These are phyloP conservation scores for Fusarium temperatum DNA, from an alignment of 2,329 filamentous ascomycete genomes.

Conservation along the genomic window DNA sequence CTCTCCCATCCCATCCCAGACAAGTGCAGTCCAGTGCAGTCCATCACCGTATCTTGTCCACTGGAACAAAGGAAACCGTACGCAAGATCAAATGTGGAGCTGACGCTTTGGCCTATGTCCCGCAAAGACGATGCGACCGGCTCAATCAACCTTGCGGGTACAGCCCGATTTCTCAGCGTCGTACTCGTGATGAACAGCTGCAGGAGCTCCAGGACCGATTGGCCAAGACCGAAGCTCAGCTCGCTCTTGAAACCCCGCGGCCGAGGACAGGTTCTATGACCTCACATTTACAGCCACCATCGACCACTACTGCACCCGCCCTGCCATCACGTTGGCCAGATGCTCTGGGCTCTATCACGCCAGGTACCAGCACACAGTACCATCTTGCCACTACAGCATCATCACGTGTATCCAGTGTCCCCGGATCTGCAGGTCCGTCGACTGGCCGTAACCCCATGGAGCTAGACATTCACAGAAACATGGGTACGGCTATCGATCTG, in stretches of 20 bases:
- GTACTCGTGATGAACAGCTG: not conserved
- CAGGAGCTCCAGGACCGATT: not conserved
- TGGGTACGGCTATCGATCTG: not conserved
- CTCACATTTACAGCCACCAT: not conserved
- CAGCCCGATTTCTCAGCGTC: not conserved
- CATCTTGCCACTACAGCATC: not conserved
- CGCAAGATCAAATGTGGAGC: fast-evolving
- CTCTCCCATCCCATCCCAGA: not conserved
- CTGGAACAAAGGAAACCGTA: not conserved
- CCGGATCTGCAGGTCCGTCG: not conserved
- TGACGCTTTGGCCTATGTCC: not conserved
- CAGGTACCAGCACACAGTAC: not conserved
- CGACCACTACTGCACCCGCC: not conserved
- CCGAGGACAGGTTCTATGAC: not conserved
- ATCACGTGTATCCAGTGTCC: not conserved
- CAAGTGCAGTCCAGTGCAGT: not conserved
- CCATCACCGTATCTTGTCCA: not conserved
- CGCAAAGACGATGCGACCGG: not conserved
- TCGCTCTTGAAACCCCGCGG: not conserved
- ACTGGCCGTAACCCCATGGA: not conserved
- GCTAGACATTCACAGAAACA: not conserved
- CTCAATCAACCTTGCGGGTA: not conserved
- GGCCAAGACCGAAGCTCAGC: not conserved
- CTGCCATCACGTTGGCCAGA: not conserved
- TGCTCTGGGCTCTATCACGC: not conserved